Evolutionary conservation across 2,329 filamentous ascomycete species (phyloP).

Genomic region (Claviceps spartinae): DNA sequence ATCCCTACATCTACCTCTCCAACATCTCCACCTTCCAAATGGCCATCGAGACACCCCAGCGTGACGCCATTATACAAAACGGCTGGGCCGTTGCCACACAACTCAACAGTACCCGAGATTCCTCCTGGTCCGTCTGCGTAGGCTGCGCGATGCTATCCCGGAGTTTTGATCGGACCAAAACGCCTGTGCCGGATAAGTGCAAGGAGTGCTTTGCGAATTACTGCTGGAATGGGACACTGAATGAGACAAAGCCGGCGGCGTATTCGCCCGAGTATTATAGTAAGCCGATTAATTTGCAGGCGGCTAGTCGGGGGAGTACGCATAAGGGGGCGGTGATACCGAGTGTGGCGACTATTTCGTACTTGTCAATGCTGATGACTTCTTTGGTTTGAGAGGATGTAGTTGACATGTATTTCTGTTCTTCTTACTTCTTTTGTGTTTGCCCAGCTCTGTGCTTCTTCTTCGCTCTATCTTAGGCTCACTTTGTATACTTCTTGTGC

Average conservation of each 20-base stretch:
- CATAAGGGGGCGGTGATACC: constrained; percentile 3
- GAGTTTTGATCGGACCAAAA: constrained; percentile 58
- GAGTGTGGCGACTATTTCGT: background rate
- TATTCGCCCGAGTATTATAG: constrained; percentile 18
- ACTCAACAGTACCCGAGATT: constrained; percentile 64
- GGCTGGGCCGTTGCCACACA: constrained; percentile 74
- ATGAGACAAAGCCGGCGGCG: constrained; percentile 19
- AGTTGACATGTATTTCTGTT: background rate
- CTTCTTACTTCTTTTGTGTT: background rate
- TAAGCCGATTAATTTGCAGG: constrained; percentile 14
- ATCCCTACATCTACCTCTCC: constrained; percentile 61
- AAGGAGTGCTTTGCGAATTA: constrained; percentile 63
- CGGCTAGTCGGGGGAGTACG: constrained; percentile 1
- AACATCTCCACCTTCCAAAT: constrained; percentile 71
- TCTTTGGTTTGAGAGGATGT: constrained; percentile 4
- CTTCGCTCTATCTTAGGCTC: no score
- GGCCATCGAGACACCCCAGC: constrained; percentile 48
- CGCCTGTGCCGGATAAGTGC: constrained; percentile 58
- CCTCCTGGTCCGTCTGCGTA: constrained; percentile 69
- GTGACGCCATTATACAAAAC: constrained; percentile 73
- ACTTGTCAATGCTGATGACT: constrained; percentile 5
- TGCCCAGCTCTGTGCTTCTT: background rate
- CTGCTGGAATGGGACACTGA: constrained; percentile 79
- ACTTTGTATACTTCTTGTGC: no score
- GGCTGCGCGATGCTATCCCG: constrained; percentile 76